Evolutionary conservation across 1,284 basidiomycete species (phyloP).

Genomic region (Marasmius tenuissimus): DNA sequence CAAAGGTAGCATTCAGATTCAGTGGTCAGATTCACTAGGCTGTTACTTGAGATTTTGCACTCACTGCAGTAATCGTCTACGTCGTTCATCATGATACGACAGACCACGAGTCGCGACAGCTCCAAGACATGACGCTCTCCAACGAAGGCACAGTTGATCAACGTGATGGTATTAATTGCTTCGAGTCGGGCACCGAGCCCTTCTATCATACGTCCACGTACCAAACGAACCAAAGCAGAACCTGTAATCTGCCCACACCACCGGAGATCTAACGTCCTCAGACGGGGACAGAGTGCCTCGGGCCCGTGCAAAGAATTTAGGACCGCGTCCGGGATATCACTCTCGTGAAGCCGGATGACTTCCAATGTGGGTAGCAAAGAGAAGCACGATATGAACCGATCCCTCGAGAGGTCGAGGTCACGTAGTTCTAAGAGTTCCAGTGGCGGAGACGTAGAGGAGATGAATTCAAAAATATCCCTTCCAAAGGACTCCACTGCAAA

Average conservation of each 20-base stretch:
- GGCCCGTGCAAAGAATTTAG: constrained; percentile 40
- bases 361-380: constrained; percentile 37
- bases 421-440: constrained; percentile 54
- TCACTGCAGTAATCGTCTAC: constrained; percentile 56
- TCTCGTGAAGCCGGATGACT: constrained; percentile 58
- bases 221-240: constrained; percentile 39
- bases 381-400: constrained; percentile 43
- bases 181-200: neutral
- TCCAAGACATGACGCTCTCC: constrained; percentile 54
- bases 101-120: constrained; percentile 48
- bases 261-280: constrained; percentile 52
- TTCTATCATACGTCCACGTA: constrained; percentile 16
- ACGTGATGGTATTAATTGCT: constrained; percentile 45
- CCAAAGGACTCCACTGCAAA: constrained; percentile 40
- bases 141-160: constrained; percentile 61
- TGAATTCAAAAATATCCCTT: constrained; percentile 37
- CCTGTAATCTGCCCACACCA: constrained; percentile 63
- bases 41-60: constrained; percentile 21
- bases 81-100: constrained; percentile 45
- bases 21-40: constrained; percentile 5
- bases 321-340: constrained; percentile 54
- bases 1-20: neutral
- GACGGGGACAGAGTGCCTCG: constrained; percentile 45
- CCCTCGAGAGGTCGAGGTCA: constrained; percentile 49
- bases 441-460: constrained; percentile 39